A percentile compares a stretch with the other conserved stretches of the same genome.
Evolutionary conservation across 1,284 basidiomycete genomes (phyloP).

Genomic region (Takashimella tepidaria): DNA sequence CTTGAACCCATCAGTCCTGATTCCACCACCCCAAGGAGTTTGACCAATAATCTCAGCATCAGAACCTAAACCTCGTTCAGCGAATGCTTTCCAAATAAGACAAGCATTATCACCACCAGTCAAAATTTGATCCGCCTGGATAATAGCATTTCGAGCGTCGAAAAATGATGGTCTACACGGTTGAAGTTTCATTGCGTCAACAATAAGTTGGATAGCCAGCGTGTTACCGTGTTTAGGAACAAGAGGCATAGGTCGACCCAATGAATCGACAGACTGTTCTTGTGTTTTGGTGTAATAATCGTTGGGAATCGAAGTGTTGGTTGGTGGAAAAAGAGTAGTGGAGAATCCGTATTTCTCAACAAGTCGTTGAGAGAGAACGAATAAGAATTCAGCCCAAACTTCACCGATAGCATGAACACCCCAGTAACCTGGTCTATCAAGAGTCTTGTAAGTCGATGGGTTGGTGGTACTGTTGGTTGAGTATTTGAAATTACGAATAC

Average conservation of each 20-base stretch:
- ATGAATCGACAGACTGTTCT: conserved; percentile 36
- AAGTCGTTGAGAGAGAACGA: conserved; percentile 69
- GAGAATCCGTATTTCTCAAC: conserved; percentile 77
- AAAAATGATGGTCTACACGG: conserved; percentile 88
- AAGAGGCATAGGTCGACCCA: conserved; percentile 55
- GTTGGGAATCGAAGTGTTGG: conserved; percentile 41
- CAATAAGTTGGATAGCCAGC: conserved; percentile 74
- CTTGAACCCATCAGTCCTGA: conserved; percentile 51
- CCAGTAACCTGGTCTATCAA: conserved; percentile 65
- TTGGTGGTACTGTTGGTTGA: conserved; percentile 71
- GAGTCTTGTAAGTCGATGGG: conserved; percentile 91
- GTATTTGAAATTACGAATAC: conserved; percentile 86
- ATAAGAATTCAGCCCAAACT: conserved; percentile 94
- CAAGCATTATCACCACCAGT: conserved; percentile 92
- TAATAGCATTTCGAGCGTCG: conserved; percentile 84
- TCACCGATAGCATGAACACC: conserved; percentile 76
- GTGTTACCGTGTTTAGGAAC: conserved; percentile 92
- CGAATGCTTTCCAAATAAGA: conserved; percentile 81
- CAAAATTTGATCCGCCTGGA: conserved; percentile 83
- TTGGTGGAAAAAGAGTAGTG: conserved; percentile 73
- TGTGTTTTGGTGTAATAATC: conserved; percentile 62
- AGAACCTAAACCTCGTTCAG: conserved; percentile 70
- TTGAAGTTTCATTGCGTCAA: conserved; percentile 92
- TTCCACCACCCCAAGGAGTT: conserved; percentile 93
- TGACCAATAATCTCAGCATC: conserved; percentile 68